These are phyloP conservation scores for Psilocybe mexicana DNA, from an alignment of 1,284 basidiomycete genomes.

Conservation along the genomic window DNA sequence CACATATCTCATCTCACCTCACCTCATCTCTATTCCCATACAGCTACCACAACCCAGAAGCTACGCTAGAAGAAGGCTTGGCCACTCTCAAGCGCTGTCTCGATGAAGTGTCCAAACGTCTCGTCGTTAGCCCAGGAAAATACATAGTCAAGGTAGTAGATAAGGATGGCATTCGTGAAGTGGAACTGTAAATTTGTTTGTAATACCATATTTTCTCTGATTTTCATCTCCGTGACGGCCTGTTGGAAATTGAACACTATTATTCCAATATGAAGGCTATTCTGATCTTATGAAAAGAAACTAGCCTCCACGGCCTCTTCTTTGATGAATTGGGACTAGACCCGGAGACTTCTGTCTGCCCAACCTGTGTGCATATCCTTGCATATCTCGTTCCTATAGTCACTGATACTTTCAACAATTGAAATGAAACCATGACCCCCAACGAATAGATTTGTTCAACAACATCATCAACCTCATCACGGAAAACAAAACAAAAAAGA, in stretches of 20 bases:
- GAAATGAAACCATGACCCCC: not conserved
- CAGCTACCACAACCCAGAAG: constrained; percentile 86
- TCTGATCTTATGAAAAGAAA: too few species aligned
- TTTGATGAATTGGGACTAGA: too few species aligned
- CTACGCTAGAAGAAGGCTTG: constrained; percentile 81
- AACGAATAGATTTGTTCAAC: constrained; percentile 12
- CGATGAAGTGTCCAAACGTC: constrained; percentile 83
- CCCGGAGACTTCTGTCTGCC: too few species aligned
- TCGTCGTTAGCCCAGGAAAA: constrained; percentile 79
- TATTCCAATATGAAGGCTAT: not conserved
- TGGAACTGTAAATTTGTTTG: constrained; percentile 55
- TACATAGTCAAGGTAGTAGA: constrained; percentile 93
- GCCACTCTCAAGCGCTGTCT: constrained; percentile 86
- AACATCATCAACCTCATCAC: not conserved
- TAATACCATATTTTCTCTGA: constrained; percentile 32
- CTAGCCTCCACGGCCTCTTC: too few species aligned
- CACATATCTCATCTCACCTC: too few species aligned
- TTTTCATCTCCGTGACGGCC: not conserved
- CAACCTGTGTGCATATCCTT: too few species aligned
- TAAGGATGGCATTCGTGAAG: constrained; percentile 82
- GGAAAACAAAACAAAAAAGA: constrained; percentile 1
- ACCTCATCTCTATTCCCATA: not conserved
- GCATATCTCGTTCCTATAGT: not conserved
- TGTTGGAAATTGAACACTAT: not conserved
- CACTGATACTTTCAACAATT: not conserved